Base-by-base conservation (phyloP, 2,329 filamentous ascomycete genomes). In the Diaporthe sp. region DNA sequence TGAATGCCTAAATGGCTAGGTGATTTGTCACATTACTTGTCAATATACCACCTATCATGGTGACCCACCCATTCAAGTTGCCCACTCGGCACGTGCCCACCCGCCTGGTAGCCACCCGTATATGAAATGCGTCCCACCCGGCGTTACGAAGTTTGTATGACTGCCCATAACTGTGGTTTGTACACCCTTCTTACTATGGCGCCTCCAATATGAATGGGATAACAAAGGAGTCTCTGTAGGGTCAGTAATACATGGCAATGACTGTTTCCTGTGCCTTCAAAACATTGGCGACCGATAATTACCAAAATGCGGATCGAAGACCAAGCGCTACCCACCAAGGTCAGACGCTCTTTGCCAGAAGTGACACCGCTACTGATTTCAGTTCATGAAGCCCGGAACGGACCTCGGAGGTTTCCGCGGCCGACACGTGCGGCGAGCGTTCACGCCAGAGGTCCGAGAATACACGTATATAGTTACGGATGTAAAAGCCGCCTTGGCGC, bases 271-370 rank as follows among this genome's bases (percentile, higher is more conserved):
- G 12, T 39, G 37, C 37, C 37, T 13, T 39, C 10, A 12, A 39
- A 39, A 39, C 10, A 0, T 39, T 39, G 37, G 10, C 37, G 37
- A 13, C 37, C 12, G 3, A 12, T 39, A 0, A 39, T 39, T 39
- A 0, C 12, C 10, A 39, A 0, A 39, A 39, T 39, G 37, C 10
- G 12, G 37, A 39, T 0, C 12, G 10, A 39, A 39, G 0, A 39
- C 37, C 37, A 39, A 39, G 37, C 10, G 37, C 12, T 39, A 39
- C 12, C 5, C 1, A 4, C 37, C 37, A 39, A 3, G 0, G 3
- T 13, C 37, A 8, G 12, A 6, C 3, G 4, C 22, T 6, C 51
- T 25, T 9, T 58, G 8, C 2, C 49, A 53, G 34, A 12, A 2
- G 15, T 37, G 55, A 8, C 10, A 9, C 31, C 28, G 55, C 55